Conservation (phyloP, 306 rosid species). For the Cajanus cajan region DNA sequence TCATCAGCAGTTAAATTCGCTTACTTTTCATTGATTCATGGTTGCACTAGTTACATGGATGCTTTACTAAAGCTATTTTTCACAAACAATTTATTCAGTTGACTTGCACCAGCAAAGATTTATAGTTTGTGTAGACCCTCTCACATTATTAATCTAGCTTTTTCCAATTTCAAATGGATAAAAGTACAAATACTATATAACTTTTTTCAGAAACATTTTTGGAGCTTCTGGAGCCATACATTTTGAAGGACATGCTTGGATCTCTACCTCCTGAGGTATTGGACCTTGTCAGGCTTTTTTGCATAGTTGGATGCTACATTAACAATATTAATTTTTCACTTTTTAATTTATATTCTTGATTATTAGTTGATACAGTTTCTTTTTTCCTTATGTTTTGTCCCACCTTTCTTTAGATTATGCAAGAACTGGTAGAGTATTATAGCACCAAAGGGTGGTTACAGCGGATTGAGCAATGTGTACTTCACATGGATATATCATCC, state of each 20-base stretch:
- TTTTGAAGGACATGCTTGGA: constrained; percentile 95
- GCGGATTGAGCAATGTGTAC: constrained; percentile 95
- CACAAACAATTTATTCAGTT: constrained; percentile 11
- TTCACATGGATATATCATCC: constrained; percentile 99
- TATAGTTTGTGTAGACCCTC: constrained; percentile 19
- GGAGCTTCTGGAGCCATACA: constrained; percentile 97
- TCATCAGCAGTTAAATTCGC: background rate
- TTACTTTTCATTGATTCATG: constrained; percentile 3
- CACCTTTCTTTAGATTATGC: constrained; percentile 74
- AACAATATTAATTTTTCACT: constrained; percentile 17
- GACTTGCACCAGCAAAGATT: constrained; percentile 9
- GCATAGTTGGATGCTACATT: constrained; percentile 21
- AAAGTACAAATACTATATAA: constrained; percentile 1
- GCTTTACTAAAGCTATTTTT: constrained; percentile 16
- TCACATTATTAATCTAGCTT: background rate
- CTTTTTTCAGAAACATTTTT: constrained; percentile 75
- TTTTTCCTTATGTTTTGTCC: background rate
- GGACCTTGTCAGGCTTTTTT: constrained; percentile 26
- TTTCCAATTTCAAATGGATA: constrained; percentile 15
- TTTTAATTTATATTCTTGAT: background rate
- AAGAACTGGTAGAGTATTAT: constrained; percentile 93
- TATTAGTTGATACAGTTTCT: background rate
- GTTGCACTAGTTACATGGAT: constrained; percentile 19
- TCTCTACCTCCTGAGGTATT: constrained; percentile 98
- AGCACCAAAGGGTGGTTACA: constrained; percentile 90